Evolutionary conservation across 192 early-diverging fungal genomes (phyloP).

Genomic region (Coemansia sp.): DNA sequence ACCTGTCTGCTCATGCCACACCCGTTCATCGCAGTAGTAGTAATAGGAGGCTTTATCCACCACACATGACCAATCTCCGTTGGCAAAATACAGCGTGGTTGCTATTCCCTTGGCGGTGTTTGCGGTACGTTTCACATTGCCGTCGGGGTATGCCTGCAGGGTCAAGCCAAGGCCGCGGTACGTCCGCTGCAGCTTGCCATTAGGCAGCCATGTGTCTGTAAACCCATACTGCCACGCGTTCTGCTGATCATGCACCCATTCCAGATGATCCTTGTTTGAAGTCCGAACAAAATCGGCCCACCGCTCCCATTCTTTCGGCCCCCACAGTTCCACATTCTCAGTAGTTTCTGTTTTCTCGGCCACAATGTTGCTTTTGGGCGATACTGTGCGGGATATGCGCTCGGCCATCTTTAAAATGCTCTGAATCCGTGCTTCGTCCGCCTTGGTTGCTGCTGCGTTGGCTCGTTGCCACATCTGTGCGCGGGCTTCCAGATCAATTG

Average conservation of each 20-base stretch:
- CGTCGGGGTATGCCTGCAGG: conserved; percentile 40
- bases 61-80: conserved; percentile 48
- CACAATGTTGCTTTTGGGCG: no score
- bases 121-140: conserved; percentile 42
- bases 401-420: conserved; percentile 31
- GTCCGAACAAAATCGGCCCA: conserved; percentile 18
- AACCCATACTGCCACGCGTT: conserved; percentile 38
- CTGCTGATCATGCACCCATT: conserved; percentile 33
- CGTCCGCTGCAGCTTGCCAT: conserved; percentile 40
- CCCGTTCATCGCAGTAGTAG: conserved; percentile 33
- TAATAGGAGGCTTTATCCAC: conserved; percentile 16
- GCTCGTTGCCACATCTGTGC: conserved; percentile 25
- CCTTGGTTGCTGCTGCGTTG: not conserved
- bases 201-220: conserved; percentile 10
- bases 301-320: conserved; percentile 25
- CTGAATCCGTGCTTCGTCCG: conserved; percentile 21
- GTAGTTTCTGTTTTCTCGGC: no score
- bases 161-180: conserved; percentile 19
- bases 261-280: conserved; percentile 11
- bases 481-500: conserved; percentile 21
- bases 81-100: conserved; percentile 39
- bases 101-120: not conserved
- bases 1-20: conserved; percentile 39
- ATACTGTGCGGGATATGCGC: not conserved
- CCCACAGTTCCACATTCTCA: no score